Percentiles rank a stretch among this genome's conserved stretches.
Conservation (phyloP, 768 basidiomycete genomes). For the Tylopilus intermedius region DNA sequence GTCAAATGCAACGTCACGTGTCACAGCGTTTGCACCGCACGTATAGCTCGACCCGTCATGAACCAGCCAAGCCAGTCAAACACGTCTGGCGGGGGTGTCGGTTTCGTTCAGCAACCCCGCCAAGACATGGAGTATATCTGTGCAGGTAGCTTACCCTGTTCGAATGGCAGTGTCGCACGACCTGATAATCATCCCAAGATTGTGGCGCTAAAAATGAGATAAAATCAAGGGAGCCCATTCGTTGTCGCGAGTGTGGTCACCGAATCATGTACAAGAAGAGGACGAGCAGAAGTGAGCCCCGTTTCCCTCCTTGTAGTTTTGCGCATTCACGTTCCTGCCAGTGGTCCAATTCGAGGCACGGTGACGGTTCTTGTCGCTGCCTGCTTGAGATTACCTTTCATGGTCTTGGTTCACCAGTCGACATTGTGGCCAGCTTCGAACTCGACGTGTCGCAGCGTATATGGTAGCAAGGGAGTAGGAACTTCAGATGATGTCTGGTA, state of each 20-base stretch:
- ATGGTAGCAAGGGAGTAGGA: too few relatives aligned
- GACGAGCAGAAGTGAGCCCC: conserved; percentile 79
- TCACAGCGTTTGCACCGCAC: not conserved
- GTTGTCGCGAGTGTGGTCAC: conserved; percentile 95
- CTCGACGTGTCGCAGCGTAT: not conserved
- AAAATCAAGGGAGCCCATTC: conserved; percentile 85
- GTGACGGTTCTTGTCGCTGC: conserved; percentile 8
- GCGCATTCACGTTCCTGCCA: conserved; percentile 8
- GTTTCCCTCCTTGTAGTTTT: not conserved
- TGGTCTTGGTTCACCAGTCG: not conserved
- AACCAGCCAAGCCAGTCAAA: conserved; percentile 34
- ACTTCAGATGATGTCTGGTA: not conserved
- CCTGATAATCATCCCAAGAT: conserved; percentile 43
- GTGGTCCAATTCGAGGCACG: conserved; percentile 35
- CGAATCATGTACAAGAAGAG: conserved; percentile 99
- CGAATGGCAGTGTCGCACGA: not conserved
- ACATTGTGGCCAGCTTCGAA: not conserved
- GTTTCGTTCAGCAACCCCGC: conserved; percentile 37
- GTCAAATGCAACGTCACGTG: conserved; percentile 13
- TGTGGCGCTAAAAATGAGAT: conserved; percentile 93
- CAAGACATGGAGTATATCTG: conserved; percentile 83
- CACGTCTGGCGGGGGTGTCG: conserved; percentile 30
- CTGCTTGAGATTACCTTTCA: not conserved
- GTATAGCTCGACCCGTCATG: conserved; percentile 24
- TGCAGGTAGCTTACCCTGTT: conserved; percentile 53